Percentiles rank a stretch among this genome's conserved stretches.
Evolutionary conservation across 2,329 filamentous ascomycete genomes (phyloP).

Genomic region (Fusarium pseudograminearum): DNA sequence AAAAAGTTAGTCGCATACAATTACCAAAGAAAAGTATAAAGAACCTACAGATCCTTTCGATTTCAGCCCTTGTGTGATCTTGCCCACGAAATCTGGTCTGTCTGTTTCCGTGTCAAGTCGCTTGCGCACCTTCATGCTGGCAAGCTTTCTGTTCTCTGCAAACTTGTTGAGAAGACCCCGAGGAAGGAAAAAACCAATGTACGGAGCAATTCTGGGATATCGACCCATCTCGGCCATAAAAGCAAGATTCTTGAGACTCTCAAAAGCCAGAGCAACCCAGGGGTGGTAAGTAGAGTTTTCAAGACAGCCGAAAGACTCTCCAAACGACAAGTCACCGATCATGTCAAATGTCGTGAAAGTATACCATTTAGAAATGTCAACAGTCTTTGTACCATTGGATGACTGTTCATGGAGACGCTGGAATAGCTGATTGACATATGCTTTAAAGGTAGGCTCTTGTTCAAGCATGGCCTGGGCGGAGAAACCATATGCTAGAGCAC

Average conservation of each 20-base stretch:
- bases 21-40: neutral
- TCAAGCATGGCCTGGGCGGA: constrained; percentile 10
- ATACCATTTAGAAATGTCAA: constrained; percentile 10
- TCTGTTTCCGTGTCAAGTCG: neutral
- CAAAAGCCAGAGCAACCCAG: constrained; percentile 5
- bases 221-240: neutral
- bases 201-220: neutral
- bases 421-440: constrained; percentile 1
- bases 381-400: neutral
- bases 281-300: neutral
- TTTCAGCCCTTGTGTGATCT: neutral
- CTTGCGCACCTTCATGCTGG: neutral
- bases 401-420: neutral
- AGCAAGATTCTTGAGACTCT: neutral
- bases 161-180: neutral
- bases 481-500: constrained; percentile 6
- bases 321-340: constrained; percentile 11
- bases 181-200: neutral
- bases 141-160: neutral
- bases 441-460: constrained; percentile 3
- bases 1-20: rapidly evolving
- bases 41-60: neutral
- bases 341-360: constrained; percentile 12
- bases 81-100: neutral
- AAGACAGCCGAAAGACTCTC: constrained; percentile 7